Evolutionary conservation across 2,329 filamentous ascomycete species (phyloP).

Genomic region (Didymella sp.): DNA sequence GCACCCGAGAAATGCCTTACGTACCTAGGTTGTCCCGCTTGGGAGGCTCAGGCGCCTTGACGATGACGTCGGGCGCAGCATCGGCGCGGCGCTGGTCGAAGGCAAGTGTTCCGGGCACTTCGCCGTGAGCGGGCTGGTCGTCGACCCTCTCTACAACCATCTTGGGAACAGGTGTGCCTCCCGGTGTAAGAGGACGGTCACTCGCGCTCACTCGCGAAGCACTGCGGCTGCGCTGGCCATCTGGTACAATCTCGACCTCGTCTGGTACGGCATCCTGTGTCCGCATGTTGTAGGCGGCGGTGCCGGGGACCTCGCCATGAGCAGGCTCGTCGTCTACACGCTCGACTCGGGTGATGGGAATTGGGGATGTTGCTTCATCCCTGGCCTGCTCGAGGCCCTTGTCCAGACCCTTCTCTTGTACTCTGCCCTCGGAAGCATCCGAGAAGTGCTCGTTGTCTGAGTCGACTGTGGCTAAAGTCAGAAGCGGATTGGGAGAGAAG

Average conservation of each 20-base stretch:
- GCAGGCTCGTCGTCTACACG: constrained; percentile 65
- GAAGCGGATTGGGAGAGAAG: not conserved
- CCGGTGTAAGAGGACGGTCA: constrained; percentile 57
- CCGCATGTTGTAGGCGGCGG: constrained; percentile 65
- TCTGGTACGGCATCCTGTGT: constrained; percentile 68
- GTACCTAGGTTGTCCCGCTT: constrained; percentile 63
- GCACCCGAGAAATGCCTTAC: constrained; percentile 52
- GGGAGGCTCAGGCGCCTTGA: constrained; percentile 55
- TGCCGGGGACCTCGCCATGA: constrained; percentile 69
- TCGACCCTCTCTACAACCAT: constrained; percentile 69
- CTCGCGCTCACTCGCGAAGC: constrained; percentile 51
- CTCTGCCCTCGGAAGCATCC: constrained; percentile 66
- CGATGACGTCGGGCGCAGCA: constrained; percentile 65
- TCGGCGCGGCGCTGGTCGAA: constrained; percentile 64
- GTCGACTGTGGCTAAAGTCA: constrained; percentile 35
- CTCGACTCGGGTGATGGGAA: constrained; percentile 69
- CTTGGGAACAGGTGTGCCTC: constrained; percentile 63
- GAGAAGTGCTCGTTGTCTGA: constrained; percentile 70
- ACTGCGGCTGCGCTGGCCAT: constrained; percentile 49
- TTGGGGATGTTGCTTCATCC: constrained; percentile 58
- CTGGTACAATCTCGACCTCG: constrained; percentile 65
- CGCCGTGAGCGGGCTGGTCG: constrained; percentile 63
- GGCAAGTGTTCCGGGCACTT: constrained; percentile 67
- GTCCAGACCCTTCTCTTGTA: constrained; percentile 11
- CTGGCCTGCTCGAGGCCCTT: constrained; percentile 38